These are phyloP conservation scores for Alopecurus myosuroides DNA, from an alignment of 176 grass and related monocot species.

Conservation along the genomic window DNA sequence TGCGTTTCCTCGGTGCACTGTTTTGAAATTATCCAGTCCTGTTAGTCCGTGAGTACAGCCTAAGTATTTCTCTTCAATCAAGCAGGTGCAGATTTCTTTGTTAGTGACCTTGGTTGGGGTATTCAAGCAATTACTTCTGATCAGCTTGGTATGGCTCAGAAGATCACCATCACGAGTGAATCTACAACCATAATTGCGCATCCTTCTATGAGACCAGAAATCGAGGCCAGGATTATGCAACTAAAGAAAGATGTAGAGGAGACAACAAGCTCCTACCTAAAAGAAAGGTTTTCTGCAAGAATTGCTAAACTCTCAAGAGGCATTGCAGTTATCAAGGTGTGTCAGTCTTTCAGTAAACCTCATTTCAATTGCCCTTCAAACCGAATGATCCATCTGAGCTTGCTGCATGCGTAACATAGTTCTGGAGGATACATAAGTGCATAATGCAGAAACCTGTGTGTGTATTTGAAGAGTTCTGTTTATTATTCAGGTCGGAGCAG, in stretches of 20 bases:
- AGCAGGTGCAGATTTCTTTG: slow-evolving; percentile 94
- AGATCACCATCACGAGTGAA: slow-evolving; percentile 77
- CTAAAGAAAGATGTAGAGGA: slow-evolving; percentile 84
- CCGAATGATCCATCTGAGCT: background rate
- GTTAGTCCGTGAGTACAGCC: background rate
- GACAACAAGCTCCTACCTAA: slow-evolving; percentile 51
- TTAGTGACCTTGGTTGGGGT: slow-evolving; percentile 72
- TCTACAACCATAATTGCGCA: slow-evolving; percentile 89
- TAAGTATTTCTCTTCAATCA: slow-evolving; percentile 23
- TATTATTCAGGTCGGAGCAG: slow-evolving; percentile 79
- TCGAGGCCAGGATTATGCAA: slow-evolving; percentile 90
- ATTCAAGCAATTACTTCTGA: slow-evolving; percentile 81
- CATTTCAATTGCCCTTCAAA: background rate
- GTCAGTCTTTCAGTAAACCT: background rate
- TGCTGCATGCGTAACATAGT: background rate
- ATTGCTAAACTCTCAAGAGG: slow-evolving; percentile 90
- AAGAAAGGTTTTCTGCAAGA: slow-evolving; percentile 65
- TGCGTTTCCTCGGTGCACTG: background rate
- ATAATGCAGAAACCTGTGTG: background rate
- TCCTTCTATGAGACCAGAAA: slow-evolving; percentile 82
- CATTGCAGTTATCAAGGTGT: slow-evolving; percentile 79
- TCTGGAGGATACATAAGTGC: background rate
- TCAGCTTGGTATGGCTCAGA: slow-evolving; percentile 89
- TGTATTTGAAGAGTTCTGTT: slow-evolving; percentile 19
- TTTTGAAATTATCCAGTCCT: background rate